phyloP scores from a whole-genome alignment of 2,329 filamentous ascomycete species.

The Aspergillus tubingensis region DNA sequence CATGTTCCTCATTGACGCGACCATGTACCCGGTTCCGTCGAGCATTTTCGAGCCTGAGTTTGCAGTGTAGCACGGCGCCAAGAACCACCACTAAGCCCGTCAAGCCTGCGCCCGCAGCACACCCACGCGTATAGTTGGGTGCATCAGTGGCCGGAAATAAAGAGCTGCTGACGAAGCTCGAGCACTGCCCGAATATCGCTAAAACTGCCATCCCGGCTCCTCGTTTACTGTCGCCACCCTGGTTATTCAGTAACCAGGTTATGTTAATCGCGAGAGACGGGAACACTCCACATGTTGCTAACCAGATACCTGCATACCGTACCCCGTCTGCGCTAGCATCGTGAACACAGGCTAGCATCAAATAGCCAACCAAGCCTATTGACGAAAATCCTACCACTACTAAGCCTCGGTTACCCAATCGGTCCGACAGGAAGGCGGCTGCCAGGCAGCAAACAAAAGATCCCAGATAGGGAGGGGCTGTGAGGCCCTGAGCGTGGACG shows the following conservation, averaged over 20 bases:
- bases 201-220: conserved; percentile 28
- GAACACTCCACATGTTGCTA: conserved; percentile 34
- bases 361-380: conserved; percentile 37
- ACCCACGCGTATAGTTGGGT: conserved; percentile 25
- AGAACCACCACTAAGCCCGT: conserved; percentile 26
- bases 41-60: conserved; percentile 22
- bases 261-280: conserved; percentile 27
- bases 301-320: conserved; percentile 42
- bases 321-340: conserved; percentile 28
- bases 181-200: conserved; percentile 28
- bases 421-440: conserved; percentile 38
- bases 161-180: conserved; percentile 27
- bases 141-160: conserved; percentile 25
- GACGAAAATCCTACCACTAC: conserved; percentile 32
- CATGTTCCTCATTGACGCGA: conserved; percentile 15
- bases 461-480: conserved; percentile 45
- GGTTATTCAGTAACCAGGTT: conserved; percentile 31
- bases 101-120: conserved; percentile 26
- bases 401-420: conserved; percentile 37
- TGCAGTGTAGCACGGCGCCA: conserved; percentile 21
- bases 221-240: conserved; percentile 28
- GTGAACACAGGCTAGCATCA: conserved; percentile 31
- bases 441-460: conserved; percentile 38
- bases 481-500: conserved; percentile 45
- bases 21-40: conserved; percentile 25